phyloP scores from a whole-genome alignment of 2,329 filamentous ascomycete genomes.

The Clarireedia hainanense region DNA sequence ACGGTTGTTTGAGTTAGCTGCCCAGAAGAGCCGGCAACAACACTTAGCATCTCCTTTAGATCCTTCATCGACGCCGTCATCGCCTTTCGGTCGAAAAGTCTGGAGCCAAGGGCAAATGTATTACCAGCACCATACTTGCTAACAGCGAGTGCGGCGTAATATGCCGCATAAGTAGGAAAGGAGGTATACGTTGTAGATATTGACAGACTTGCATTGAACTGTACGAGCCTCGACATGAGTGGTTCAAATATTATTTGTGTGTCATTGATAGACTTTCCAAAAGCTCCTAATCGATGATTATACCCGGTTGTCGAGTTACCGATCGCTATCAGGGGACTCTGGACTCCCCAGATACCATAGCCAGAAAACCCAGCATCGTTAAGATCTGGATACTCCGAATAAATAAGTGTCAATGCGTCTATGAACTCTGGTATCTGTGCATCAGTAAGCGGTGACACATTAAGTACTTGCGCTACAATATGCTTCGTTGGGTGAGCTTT shows the following conservation, averaged over 20 bases:
- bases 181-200: conserved; percentile 13
- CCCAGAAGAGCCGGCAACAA: conserved; percentile 22
- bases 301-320: conserved; percentile 25
- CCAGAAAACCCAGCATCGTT: conserved; percentile 26
- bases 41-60: conserved; percentile 23
- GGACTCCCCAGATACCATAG: conserved; percentile 26
- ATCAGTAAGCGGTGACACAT: conserved; percentile 18
- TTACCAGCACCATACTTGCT: conserved; percentile 15
- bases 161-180: conserved; percentile 24
- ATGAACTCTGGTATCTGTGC: conserved; percentile 24
- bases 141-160: conserved; percentile 25
- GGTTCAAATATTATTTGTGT: conserved; percentile 14
- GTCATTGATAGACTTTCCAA: conserved; percentile 22
- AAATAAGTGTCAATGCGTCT: conserved; percentile 25
- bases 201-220: conserved; percentile 6
- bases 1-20: conserved; percentile 22
- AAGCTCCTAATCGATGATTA: conserved; percentile 25
- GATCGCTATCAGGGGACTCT: conserved; percentile 20
- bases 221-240: background rate
- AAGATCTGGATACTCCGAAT: conserved; percentile 29
- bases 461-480: conserved; percentile 21
- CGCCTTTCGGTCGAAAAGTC: conserved; percentile 22
- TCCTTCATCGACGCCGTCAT: conserved; percentile 12
- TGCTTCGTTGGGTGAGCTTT: conserved; percentile 33
- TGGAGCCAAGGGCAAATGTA: conserved; percentile 22